Evolutionary conservation across 2,329 filamentous ascomycete species (phyloP).

Genomic region (Alternaria arborescens): DNA sequence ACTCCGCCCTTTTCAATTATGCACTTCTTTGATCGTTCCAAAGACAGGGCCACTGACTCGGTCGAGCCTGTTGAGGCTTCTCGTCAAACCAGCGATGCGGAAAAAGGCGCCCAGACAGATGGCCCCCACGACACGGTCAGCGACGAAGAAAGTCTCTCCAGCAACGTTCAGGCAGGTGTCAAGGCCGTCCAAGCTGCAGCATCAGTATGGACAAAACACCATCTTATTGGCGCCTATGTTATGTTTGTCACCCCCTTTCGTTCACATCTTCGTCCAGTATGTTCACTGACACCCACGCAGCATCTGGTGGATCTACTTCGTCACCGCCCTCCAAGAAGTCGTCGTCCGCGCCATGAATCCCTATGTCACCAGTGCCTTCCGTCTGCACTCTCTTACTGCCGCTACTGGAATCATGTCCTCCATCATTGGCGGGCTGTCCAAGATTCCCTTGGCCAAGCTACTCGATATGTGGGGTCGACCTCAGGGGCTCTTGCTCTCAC

Average conservation of each 20-base stretch:
- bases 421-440: neutral
- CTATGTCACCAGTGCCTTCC: constrained; percentile 50
- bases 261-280: neutral
- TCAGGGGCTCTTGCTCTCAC: constrained; percentile 42
- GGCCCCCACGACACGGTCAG: constrained; percentile 1
- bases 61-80: constrained; percentile 12
- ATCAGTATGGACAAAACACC: constrained; percentile 48
- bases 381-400: constrained; percentile 42
- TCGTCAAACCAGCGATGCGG: constrained; percentile 6
- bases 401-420: constrained; percentile 23
- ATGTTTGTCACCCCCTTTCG: constrained; percentile 29
- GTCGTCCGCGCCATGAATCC: constrained; percentile 51
- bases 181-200: constrained; percentile 50
- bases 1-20: neutral
- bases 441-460: neutral
- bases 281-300: constrained; percentile 29
- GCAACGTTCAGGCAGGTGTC: constrained; percentile 47
- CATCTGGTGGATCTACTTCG: constrained; percentile 58
- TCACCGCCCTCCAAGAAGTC: constrained; percentile 56
- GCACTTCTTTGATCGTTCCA: neutral
- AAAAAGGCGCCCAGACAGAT: neutral
- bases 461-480: constrained; percentile 45
- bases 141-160: constrained; percentile 22
- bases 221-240: constrained; percentile 45
- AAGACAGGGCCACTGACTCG: constrained; percentile 1